Base-by-base conservation (phyloP, 83 land plant species). In the Thuja plicata region DNA sequence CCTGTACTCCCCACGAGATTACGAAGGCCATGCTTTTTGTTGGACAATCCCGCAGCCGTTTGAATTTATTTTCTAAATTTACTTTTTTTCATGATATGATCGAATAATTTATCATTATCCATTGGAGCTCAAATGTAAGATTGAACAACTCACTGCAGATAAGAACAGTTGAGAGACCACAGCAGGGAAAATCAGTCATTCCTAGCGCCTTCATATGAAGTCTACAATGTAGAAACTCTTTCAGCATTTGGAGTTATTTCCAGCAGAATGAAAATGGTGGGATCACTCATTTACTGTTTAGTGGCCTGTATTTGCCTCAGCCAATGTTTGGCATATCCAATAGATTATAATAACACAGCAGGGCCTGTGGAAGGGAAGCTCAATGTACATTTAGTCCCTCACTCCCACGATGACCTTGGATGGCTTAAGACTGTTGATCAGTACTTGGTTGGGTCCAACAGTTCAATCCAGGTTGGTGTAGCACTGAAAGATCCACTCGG, bases 371-470 rank as follows among this genome's bases (percentile, higher is more conserved):
- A 90, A 12, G 98, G 95, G 21, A 97, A 96, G 89, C 81, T 97
- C 77, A 97, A 97, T 62, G 99, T 97, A 17, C 99, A 97, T 87
- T 87, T 97, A 89, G 99, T 97, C 37, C 87, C 99, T n/a, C 99
- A 97, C 91, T 91, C 95, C 7, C 99, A 97, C 86, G 94, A 97
- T 86, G 99, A 97, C 89, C 96, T 96, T 24, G 99, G 99, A 6
- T 97, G 99, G 99, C 93, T 95, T 88, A 97, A 97, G 92, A 97
- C 98, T 13, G 92, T 97, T 60, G 98, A 97, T 90, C 97, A 97
- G 94, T 97, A 97, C 92, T 97, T 92, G 83, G 94, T 94, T 60
- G 99, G 99, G 45, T 94, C 97, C 86, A 97, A 97, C 88, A 96
- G 94, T 81, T 91, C 96, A 80, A 97, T 97, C 57, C 95, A 94